Conservation (phyloP, 257 asterid genomes). For the Cinchona pubescens region DNA sequence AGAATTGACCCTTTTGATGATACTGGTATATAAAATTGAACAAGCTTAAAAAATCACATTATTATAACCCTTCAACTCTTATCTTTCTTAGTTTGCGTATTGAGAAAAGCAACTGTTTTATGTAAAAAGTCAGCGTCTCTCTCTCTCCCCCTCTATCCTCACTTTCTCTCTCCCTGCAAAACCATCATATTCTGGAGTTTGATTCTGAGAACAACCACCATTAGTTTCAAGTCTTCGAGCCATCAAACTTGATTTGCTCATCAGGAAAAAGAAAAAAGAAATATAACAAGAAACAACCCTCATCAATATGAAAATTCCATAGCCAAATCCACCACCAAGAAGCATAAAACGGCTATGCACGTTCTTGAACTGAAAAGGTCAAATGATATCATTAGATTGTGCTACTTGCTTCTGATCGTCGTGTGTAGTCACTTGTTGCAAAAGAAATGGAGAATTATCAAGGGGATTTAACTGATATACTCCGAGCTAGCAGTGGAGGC, state of each 20-base stretch:
- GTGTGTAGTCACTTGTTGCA: slow-evolving; percentile 47
- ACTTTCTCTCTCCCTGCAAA: slow-evolving; percentile 22
- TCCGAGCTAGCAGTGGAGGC: slow-evolving; percentile 45
- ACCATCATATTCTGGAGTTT: slow-evolving; percentile 7
- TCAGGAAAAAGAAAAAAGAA: background rate
- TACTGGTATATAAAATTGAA: slow-evolving; percentile 15
- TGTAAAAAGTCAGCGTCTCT: slow-evolving; percentile 64
- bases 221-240: slow-evolving; percentile 1
- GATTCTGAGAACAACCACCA: slow-evolving; percentile 10
- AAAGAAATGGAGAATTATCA: slow-evolving; percentile 52
- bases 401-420: slow-evolving; percentile 5
- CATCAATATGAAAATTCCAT: background rate
- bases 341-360: slow-evolving; percentile 26
- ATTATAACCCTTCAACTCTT: slow-evolving; percentile 15
- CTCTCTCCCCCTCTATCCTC: slow-evolving; percentile 19
- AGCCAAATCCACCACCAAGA: slow-evolving; percentile 16
- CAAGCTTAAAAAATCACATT: slow-evolving; percentile 18
- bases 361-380: slow-evolving; percentile 27
- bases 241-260: background rate
- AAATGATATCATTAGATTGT: slow-evolving; percentile 15
- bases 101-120: slow-evolving; percentile 35
- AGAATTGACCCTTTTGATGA: slow-evolving; percentile 36
- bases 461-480: slow-evolving; percentile 80
- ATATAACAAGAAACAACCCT: background rate
- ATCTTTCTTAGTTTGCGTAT: slow-evolving; percentile 38